A percentile compares a stretch with the other conserved stretches of the same genome.
These are phyloP conservation scores for Xylaria bambusicola DNA, from an alignment of 495 filamentous ascomycete species.

Conservation along the genomic window DNA sequence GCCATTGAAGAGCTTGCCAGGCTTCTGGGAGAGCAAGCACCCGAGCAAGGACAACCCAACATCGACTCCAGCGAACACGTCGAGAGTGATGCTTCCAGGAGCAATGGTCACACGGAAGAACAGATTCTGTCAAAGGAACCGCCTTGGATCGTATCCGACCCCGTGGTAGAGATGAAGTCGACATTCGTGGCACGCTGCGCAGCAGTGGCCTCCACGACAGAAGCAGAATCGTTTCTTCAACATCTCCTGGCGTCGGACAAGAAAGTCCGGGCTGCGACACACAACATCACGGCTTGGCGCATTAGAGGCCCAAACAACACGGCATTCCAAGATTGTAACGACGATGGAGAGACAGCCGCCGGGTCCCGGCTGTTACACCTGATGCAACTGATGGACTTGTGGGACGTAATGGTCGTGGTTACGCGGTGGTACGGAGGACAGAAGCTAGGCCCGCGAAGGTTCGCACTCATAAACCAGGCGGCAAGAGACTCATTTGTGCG, in stretches of 20 bases:
- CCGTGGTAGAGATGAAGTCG: constrained; percentile 80
- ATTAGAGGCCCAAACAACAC: constrained; percentile 55
- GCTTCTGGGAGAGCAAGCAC: constrained; percentile 26
- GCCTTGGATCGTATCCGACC: constrained; percentile 70
- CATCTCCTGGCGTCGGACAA: constrained; percentile 79
- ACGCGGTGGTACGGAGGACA: constrained; percentile 93
- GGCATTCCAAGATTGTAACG: constrained; percentile 84
- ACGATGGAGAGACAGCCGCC: constrained; percentile 95
- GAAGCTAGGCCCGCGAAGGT: constrained; percentile 82
- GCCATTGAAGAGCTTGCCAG: constrained; percentile 67
- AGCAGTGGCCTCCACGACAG: constrained; percentile 61
- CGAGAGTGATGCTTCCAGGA: not conserved
- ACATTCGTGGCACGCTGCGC: constrained; percentile 80
- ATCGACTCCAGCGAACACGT: not conserved
- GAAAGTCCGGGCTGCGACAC: constrained; percentile 79
- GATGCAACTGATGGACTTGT: constrained; percentile 92
- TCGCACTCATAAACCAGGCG: constrained; percentile 82
- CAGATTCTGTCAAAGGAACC: constrained; percentile 40
- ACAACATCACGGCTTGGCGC: constrained; percentile 78
- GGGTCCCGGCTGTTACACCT: constrained; percentile 82
- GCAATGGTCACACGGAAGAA: not conserved
- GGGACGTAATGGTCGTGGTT: constrained; percentile 92
- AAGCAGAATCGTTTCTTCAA: constrained; percentile 68
- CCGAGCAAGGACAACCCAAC: constrained; percentile 3
- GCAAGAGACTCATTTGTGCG: constrained; percentile 83